Evolutionary conservation across 108 stramenopile genomes (phyloP), one percentile per base, ranked within the genome.

Genomic region (Fragilaria radians): DNA sequence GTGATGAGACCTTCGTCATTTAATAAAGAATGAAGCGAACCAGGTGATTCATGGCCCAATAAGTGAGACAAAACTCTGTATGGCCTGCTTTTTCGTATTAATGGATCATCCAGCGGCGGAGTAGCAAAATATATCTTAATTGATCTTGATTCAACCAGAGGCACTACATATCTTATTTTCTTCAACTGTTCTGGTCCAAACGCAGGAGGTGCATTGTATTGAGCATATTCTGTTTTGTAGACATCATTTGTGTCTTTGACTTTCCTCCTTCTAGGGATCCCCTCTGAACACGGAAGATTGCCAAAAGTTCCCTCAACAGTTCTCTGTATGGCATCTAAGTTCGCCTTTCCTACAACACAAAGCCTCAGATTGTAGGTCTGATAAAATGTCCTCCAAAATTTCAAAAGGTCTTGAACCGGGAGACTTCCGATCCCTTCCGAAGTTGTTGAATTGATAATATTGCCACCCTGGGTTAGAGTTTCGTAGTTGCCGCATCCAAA

Each of bases 11-110:
- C 91, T 27, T 67, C 66, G 34, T 77, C 77, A 42, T 82, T 82
- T 46, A 99, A 75, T 47, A 88, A 46, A 28, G 76, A 61, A 63
- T 96, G 87, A 53, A 98, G 63, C 45, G 77, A 83, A 31, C 96
- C 97, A 5, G 88, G 83, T 55, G 95, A 83, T 84, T 99, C 98
- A 67, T 99, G 97, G 24, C 98, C 98, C 9, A 99, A 70, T 46
- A 99, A 73, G 57, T 99, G 96, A 22, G 90, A 79, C 9, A 96
- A 24, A 18, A 95, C 88, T 2, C 94, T 75, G 65, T 84, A 70
- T 4, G 97, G 96, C 48, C 76, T 85, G 23, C 60, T 63, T 33
- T 76, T 62, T 30, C 56, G 66, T 7, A 92, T 49, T 0, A 75
- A 78, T 0, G 86, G 90, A 71, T 92, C 90, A 54, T 86, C 82